Conservation (phyloP, 805 yeast species). For the Candida silvatica region DNA sequence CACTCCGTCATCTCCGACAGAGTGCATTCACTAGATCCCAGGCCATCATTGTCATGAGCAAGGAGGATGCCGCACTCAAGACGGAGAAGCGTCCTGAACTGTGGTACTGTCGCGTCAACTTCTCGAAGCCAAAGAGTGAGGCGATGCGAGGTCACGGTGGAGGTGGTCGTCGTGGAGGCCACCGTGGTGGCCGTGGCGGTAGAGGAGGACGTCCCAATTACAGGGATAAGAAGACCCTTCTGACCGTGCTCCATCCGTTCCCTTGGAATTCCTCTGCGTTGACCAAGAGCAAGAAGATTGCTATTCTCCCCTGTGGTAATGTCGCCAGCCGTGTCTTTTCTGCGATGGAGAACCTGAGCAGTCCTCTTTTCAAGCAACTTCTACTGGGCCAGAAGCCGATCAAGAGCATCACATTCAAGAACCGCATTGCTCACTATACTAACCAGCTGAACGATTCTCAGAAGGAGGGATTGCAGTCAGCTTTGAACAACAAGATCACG, state of each 20-base stretch:
- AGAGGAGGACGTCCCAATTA: not conserved
- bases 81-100: slow-evolving; percentile 24
- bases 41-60: slow-evolving; percentile 41
- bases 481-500: slow-evolving; percentile 49
- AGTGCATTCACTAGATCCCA: slow-evolving; percentile 54
- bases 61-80: slow-evolving; percentile 31
- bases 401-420: slow-evolving; percentile 39
- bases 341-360: slow-evolving; percentile 55
- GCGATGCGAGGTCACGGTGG: slow-evolving; percentile 14
- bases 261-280: slow-evolving; percentile 42
- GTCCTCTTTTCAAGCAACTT: slow-evolving; percentile 36
- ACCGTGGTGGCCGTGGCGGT: no score
- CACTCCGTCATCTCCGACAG: slow-evolving; percentile 43
- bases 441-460: slow-evolving; percentile 65
- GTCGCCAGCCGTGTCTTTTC: slow-evolving; percentile 55
- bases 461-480: slow-evolving; percentile 58
- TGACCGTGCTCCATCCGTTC: slow-evolving; percentile 40
- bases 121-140: slow-evolving; percentile 24
- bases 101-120: slow-evolving; percentile 50
- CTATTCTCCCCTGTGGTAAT: slow-evolving; percentile 52
- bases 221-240: slow-evolving; percentile 1
- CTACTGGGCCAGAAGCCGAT: slow-evolving; percentile 22
- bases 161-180: slow-evolving; percentile 5
- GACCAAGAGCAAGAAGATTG: slow-evolving; percentile 15
- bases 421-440: slow-evolving; percentile 41